A percentile compares a stretch with the other conserved stretches of the same genome.
Evolutionary conservation across 495 filamentous ascomycete genomes (phyloP).

Genomic region (Aspergillus incahuasiensis): DNA sequence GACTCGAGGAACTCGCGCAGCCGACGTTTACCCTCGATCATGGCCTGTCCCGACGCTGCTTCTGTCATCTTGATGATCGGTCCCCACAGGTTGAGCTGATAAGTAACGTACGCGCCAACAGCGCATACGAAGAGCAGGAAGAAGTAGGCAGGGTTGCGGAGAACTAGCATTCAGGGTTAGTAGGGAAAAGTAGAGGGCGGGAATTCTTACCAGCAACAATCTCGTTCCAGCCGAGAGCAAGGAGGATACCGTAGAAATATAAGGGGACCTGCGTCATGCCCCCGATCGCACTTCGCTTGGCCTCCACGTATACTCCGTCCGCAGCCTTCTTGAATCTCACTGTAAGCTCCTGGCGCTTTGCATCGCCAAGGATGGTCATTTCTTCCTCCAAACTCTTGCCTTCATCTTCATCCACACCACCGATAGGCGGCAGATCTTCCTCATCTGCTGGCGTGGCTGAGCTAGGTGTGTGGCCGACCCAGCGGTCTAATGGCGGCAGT

Average conservation of each 20-base stretch:
- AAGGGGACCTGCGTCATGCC: conserved; percentile 90
- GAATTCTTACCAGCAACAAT: conserved; percentile 72
- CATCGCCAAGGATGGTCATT: conserved; percentile 85
- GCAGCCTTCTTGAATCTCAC: conserved; percentile 97
- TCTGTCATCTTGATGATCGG: conserved; percentile 93
- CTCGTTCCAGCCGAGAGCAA: conserved; percentile 96
- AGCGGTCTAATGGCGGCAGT: conserved; percentile 74
- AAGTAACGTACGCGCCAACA: conserved; percentile 78
- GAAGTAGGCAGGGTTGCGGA: conserved; percentile 91
- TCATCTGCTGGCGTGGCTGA: conserved; percentile 77
- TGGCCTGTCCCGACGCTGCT: conserved; percentile 77
- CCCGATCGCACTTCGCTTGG: conserved; percentile 92
- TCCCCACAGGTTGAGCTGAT: conserved; percentile 89
- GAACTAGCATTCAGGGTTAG: conserved; percentile 48
- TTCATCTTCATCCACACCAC: conserved; percentile 87
- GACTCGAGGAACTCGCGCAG: conserved; percentile 81
- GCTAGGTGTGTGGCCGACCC: conserved; percentile 75
- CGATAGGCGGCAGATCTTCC: conserved; percentile 80
- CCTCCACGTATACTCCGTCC: conserved; percentile 95
- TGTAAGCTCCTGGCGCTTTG: conserved; percentile 80
- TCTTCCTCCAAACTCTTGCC: conserved; percentile 92
- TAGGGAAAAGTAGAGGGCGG: neutral
- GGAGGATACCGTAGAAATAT: conserved; percentile 85
- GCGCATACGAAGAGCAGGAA: conserved; percentile 73
- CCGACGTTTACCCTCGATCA: conserved; percentile 84